These are phyloP conservation scores for Letharia columbiana DNA, from an alignment of 495 filamentous ascomycete genomes.

Conservation along the genomic window DNA sequence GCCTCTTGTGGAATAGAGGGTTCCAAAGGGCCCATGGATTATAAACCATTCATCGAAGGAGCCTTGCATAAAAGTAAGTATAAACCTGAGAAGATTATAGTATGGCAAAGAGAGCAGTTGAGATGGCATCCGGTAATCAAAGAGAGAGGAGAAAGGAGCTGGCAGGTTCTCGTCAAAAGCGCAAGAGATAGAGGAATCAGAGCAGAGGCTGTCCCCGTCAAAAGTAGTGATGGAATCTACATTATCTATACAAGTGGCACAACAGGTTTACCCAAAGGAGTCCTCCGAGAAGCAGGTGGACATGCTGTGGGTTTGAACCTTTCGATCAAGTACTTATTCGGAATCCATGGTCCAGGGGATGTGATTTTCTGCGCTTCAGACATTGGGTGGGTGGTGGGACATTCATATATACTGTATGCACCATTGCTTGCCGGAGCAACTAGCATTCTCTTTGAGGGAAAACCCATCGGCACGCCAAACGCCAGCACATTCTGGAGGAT, in stretches of 20 bases:
- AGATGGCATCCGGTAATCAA: slow-evolving; percentile 61
- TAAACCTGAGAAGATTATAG: slow-evolving; percentile 57
- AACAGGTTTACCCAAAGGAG: slow-evolving; percentile 82
- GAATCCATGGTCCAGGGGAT: slow-evolving; percentile 69
- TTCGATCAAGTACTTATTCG: slow-evolving; percentile 70
- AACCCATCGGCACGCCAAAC: slow-evolving; percentile 83
- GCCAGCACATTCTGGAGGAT: slow-evolving; percentile 84
- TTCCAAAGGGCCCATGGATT: slow-evolving; percentile 61
- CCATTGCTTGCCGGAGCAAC: slow-evolving; percentile 77
- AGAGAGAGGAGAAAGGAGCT: slow-evolving; percentile 59
- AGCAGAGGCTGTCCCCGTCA: slow-evolving; percentile 65
- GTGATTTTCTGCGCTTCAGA: slow-evolving; percentile 80
- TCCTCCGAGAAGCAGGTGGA: slow-evolving; percentile 73
- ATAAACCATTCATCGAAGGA: slow-evolving; percentile 63
- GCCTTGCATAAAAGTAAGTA: slow-evolving; percentile 49
- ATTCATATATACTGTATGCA: slow-evolving; percentile 79
- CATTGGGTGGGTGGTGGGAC: slow-evolving; percentile 80
- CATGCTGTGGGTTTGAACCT: slow-evolving; percentile 81
- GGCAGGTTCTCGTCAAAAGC: slow-evolving; percentile 66
- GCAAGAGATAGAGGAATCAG: slow-evolving; percentile 54
- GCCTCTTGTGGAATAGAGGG: slow-evolving; percentile 92
- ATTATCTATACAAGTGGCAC: slow-evolving; percentile 88
- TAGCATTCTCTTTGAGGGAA: slow-evolving; percentile 84
- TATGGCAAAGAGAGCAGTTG: slow-evolving; percentile 73
- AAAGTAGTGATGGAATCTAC: slow-evolving; percentile 69